Evolutionary conservation across 1,284 basidiomycete species (phyloP), one percentile per base, ranked within the genome.

Genomic region (Cerioporus squamosus): DNA sequence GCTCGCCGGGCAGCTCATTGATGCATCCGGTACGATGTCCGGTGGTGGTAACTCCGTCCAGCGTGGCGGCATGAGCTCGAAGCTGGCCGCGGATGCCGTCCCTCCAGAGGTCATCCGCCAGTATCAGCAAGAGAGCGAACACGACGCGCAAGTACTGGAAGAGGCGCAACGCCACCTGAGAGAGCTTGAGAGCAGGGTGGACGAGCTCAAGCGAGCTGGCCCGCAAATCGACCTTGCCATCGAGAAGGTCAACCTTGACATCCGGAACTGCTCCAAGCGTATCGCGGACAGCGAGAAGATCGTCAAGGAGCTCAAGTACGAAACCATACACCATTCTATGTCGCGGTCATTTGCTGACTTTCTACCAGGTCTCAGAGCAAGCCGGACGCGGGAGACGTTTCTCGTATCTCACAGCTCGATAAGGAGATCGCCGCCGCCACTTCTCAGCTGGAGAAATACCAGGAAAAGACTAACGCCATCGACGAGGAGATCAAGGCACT

Each of bases 1-100:
- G 0, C 87, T 98, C 2, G 88, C 88, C 6, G 97, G 97, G 1
- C 93, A 98, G 72, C 78, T 99, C 53, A 98, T 99, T 68, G 97
- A 99, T 70, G 87, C 93, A 2, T 96, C 94, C 2, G 97, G 97
- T 63, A 95, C 96, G 4, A 99, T 99, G 95, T 95, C 94, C 4
- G 97, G 97, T 53, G 97, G 97, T 70, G 97, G 97, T 8, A 87
- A 79, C 23, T 81, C 88, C 24, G 90, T 93, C 9, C 78, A 84
- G 8, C 82, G 87, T 22, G 97, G 97, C 20, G 90, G 87, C 1
- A 99, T 99, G 97, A 95, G 92, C 77, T 93, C 93, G 48, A 97
- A 95, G 74, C 82, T 97, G 39, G 82, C 88, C 2, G 81, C 86
- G 7, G 94, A 97, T 61, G 82, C 86, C n/a, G 89, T 98, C 6